Percentiles rank a stretch among this genome's conserved stretches.
Conservation (phyloP, 2,329 filamentous ascomycete genomes). For the Fusarium caatingaense region DNA sequence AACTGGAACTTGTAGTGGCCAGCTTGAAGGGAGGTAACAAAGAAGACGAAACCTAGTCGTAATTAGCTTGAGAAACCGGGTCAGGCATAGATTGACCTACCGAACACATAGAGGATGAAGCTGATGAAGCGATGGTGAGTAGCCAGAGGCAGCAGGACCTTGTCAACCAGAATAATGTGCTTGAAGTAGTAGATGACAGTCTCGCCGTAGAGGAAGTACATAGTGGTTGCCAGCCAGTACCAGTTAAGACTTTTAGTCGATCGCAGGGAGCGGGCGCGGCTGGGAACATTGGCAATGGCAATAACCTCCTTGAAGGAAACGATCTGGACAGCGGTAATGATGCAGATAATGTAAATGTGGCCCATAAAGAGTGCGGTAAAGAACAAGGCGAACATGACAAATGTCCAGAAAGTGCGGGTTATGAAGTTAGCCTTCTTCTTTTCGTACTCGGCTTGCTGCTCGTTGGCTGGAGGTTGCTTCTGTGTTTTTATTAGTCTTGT, state of each 20-base stretch:
- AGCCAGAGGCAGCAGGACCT: constrained; percentile 89
- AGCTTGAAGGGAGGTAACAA: constrained; percentile 92
- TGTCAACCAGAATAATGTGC: constrained; percentile 95
- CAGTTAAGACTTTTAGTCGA: constrained; percentile 98
- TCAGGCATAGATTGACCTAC: constrained; percentile 60
- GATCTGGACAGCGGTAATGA: constrained; percentile 94
- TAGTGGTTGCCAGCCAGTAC: constrained; percentile 98
- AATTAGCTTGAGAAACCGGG: constrained; percentile 28
- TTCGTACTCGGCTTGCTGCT: constrained; percentile 78
- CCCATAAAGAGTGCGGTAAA: constrained; percentile 93
- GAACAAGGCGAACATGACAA: constrained; percentile 96
- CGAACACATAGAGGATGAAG: constrained; percentile 97
- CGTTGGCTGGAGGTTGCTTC: constrained; percentile 57
- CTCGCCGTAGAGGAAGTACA: constrained; percentile 99
- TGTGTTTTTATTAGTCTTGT: constrained; percentile 39
- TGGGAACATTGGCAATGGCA: constrained; percentile 94
- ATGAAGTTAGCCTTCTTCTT: constrained; percentile 99
- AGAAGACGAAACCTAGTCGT: constrained; percentile 89
- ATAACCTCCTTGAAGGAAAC: constrained; percentile 99
- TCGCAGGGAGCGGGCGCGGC: constrained; percentile 86
- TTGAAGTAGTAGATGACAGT: constrained; percentile 99
- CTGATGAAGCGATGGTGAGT: constrained; percentile 99
- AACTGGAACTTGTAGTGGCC: constrained; percentile 99
- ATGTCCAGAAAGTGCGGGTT: constrained; percentile 95
- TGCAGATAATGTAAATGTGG: constrained; percentile 95